These are phyloP conservation scores for Tagetes patula DNA, from an alignment of 129 eudicot species.

Conservation along the genomic window DNA sequence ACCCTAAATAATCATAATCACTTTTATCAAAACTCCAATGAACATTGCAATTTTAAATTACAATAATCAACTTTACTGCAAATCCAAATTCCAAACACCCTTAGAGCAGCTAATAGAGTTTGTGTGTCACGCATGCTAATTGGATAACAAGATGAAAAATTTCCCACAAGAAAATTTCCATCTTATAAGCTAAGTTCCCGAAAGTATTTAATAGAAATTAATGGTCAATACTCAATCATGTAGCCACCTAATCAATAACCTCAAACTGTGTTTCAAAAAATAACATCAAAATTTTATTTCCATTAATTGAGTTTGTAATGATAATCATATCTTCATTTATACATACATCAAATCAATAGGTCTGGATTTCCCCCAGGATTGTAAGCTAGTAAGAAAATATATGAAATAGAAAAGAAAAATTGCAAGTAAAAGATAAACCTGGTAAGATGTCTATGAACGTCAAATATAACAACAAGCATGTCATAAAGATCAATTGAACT, in stretches of 20 bases:
- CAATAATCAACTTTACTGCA: background rate
- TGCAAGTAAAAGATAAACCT: conserved; percentile 46
- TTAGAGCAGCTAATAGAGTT: background rate
- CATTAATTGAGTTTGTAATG: background rate
- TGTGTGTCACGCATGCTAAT: background rate
- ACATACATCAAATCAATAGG: background rate
- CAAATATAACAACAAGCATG: conserved; percentile 77
- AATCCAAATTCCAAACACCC: background rate
- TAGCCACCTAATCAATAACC: background rate
- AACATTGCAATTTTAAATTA: background rate
- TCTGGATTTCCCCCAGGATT: conserved; percentile 6
- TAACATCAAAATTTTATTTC: background rate
- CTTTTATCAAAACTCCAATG: background rate
- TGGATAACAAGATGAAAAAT: background rate
- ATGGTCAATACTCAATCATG: background rate
- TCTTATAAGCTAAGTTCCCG: background rate
- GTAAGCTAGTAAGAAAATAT: background rate
- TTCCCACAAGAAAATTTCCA: background rate
- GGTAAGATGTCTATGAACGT: conserved; percentile 90
- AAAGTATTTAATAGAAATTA: background rate
- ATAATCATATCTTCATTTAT: conserved; percentile 5
- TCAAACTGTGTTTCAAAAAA: background rate
- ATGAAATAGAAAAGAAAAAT: conserved; percentile 6
- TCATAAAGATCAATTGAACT: conserved; percentile 75
- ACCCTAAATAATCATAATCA: background rate